Base-by-base conservation (phyloP, 805 yeast species). In the Saturnispora silvae region DNA sequence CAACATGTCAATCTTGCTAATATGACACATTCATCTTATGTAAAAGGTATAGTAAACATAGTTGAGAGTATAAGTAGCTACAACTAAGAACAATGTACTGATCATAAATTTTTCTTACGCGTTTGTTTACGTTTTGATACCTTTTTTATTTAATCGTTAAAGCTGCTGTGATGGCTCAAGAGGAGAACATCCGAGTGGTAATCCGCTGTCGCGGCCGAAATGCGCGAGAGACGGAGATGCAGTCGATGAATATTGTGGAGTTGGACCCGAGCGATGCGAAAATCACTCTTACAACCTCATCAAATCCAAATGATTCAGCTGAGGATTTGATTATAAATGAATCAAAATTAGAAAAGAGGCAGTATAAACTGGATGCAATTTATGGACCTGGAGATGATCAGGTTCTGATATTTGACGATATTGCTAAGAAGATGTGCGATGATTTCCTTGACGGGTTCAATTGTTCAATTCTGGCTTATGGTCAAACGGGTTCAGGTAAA, bases 401-500 rank as follows among this genome's bases (percentile, higher is more conserved):
- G 52, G 43, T 54, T 15, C 45, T 56, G 13, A 40, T 73, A 3
- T 73, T 68, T 45, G 55, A 63, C 13, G 60, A 61, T 19, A 71
- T 66, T 11, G 77, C 72, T 0, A 45, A 53, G 9, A 74, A 73
- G 3, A 46, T 72, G 17, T 66, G 70, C 42, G 50, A 59, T 13
- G 76, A 72, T 39, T 72, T 72, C 40, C 43, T 70, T 34, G 52
- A 55, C 33, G 78, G 79, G 13, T 65, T 56, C 42, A 73, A 73
- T 47, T 74, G 72, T 38, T 69, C 78, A 1, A 64, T 73, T 5
- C 56, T 73, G 39, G 75, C 77, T 2, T 73, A 73, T 50, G 79
- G 79, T 17, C 79, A 72, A 49, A 73, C 79, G 1, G 78, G 78
- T 10, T 67, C 77, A 2, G 79, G 79, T 4, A 73, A 73, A 46